Conservation (phyloP, 2,329 filamentous ascomycete species). For the Venturia nashicola region DNA sequence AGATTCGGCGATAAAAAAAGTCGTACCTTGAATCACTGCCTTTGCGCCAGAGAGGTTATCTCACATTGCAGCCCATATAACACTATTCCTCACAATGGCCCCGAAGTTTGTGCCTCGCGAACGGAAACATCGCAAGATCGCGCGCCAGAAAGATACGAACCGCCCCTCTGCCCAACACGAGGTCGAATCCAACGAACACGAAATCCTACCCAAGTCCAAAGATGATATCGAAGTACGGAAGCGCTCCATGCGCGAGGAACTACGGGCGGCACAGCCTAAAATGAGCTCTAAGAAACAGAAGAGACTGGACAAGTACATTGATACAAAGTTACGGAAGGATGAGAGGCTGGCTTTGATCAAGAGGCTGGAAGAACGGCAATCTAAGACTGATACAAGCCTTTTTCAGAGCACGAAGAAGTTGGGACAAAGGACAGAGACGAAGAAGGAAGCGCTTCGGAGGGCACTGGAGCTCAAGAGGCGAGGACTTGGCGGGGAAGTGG, state of each 20-base stretch:
- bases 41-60: not conserved
- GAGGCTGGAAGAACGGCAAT: slow-evolving; percentile 55
- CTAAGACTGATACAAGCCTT: slow-evolving; percentile 60
- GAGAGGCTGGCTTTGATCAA: slow-evolving; percentile 76
- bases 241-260: slow-evolving; percentile 35
- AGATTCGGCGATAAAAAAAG: slow-evolving; percentile 1
- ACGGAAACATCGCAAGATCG: slow-evolving; percentile 51
- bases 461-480: slow-evolving; percentile 10
- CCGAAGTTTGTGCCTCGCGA: slow-evolving; percentile 27
- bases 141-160: slow-evolving; percentile 43
- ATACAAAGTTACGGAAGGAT: slow-evolving; percentile 88
- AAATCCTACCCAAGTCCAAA: slow-evolving; percentile 40
- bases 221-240: slow-evolving; percentile 41
- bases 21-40: not conserved
- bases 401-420: slow-evolving; percentile 68
- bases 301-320: slow-evolving; percentile 56
- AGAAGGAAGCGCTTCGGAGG: not conserved
- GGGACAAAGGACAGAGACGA: slow-evolving; percentile 37
- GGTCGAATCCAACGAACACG: not conserved
- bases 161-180: not conserved
- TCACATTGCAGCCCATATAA: not conserved
- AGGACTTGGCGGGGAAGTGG: slow-evolving; percentile 7
- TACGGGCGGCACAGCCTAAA: slow-evolving; percentile 40
- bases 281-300: slow-evolving; percentile 55
- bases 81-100: not conserved